Conservation (phyloP, 2,329 filamentous ascomycete genomes). For the Colletotrichum euphorbiae region DNA sequence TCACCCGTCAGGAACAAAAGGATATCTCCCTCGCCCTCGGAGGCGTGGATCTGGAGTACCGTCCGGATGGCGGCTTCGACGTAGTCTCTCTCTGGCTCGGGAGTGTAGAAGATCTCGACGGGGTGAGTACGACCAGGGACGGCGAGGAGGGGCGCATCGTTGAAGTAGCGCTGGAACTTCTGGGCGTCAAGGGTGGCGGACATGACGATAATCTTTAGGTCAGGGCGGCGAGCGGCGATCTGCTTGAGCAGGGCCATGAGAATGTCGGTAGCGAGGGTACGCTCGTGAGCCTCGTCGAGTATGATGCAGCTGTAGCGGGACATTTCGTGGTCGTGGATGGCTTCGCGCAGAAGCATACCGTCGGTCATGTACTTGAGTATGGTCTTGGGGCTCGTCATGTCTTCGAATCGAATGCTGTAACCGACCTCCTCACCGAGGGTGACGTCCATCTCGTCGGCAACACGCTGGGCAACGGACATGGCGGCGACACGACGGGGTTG, state of each 20-base stretch:
- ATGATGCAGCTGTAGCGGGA: constrained; percentile 97
- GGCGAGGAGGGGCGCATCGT: constrained; percentile 90
- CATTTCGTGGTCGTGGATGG: constrained; percentile 94
- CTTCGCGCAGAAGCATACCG: constrained; percentile 96
- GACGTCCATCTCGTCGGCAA: constrained; percentile 96
- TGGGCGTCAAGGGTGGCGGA: constrained; percentile 97
- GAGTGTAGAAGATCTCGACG: constrained; percentile 98
- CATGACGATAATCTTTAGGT: constrained; percentile 99
- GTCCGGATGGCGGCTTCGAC: constrained; percentile 95
- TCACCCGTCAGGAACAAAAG: constrained; percentile 96
- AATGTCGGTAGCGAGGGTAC: constrained; percentile 96
- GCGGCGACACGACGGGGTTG: constrained; percentile 97
- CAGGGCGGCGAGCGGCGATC: constrained; percentile 81
- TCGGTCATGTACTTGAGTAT: constrained; percentile 99
- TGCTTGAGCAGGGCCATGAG: constrained; percentile 97
- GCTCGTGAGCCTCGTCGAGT: constrained; percentile 97
- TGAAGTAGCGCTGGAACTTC: constrained; percentile 98
- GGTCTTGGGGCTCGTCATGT: constrained; percentile 88
- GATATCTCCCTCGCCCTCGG: constrained; percentile 92
- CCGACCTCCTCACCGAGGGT: constrained; percentile 93
- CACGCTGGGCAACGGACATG: constrained; percentile 98
- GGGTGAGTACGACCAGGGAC: constrained; percentile 96
- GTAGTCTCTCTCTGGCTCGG: constrained; percentile 95
- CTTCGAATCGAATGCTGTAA: constrained; percentile 99
- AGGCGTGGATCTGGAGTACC: constrained; percentile 95